Conservation (phyloP, 148 eudicot species). For the Amaranthus cruentus region DNA sequence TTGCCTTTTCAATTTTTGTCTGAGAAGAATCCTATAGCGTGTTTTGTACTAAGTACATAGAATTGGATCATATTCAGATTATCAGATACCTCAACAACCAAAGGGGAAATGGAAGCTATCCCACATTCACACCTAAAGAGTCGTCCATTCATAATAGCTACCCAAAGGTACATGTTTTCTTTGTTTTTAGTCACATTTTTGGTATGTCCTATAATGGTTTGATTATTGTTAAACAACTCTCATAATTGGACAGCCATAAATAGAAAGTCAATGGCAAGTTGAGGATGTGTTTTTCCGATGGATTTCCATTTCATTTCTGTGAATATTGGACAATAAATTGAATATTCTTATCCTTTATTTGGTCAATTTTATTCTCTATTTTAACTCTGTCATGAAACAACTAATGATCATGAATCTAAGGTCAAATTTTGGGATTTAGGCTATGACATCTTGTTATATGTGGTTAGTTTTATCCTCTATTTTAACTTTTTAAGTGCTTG, state of each 20-base stretch:
- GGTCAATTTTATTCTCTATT: background rate
- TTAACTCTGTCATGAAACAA: too few species aligned
- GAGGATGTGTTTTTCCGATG: background rate
- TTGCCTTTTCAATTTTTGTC: background rate
- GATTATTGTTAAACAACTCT: background rate
- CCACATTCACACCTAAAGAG: background rate
- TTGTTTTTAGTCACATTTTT: constrained; percentile 1
- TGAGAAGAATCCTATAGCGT: too few species aligned
- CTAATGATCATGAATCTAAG: too few species aligned
- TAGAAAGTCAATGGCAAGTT: constrained; percentile 2
- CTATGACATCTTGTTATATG: too few species aligned
- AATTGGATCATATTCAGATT: background rate
- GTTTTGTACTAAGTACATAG: too few species aligned
- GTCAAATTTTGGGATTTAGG: too few species aligned
- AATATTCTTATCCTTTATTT: background rate
- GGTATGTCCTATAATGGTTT: background rate
- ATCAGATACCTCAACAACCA: background rate
- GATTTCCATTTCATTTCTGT: background rate
- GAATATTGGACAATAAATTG: background rate
- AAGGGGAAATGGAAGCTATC: background rate
- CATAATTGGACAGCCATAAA: background rate
- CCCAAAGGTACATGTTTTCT: background rate
- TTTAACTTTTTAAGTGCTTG: too few species aligned
- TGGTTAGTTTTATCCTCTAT: too few species aligned
- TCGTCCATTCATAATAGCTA: background rate